Evolutionary conservation across 1,139 yeast species (phyloP).

Genomic region (Eremothecium coryli): DNA sequence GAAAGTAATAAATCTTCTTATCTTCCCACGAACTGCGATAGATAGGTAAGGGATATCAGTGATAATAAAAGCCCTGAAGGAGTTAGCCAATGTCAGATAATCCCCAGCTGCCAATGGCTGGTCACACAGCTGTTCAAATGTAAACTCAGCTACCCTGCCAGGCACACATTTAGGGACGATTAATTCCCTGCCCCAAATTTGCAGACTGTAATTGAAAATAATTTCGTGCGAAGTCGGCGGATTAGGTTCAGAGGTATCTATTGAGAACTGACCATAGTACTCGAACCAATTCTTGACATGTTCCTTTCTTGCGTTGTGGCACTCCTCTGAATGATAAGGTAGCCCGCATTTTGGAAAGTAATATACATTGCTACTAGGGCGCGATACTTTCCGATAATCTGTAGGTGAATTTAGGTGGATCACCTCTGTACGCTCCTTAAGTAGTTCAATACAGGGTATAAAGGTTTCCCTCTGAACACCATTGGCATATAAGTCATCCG

Average conservation of each 20-base stretch:
- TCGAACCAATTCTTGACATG: constrained; percentile 74
- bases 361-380: constrained; percentile 75
- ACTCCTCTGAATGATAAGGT: constrained; percentile 42
- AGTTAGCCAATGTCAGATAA: constrained; percentile 71
- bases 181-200: constrained; percentile 90
- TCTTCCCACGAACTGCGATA: constrained; percentile 67
- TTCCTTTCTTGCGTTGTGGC: constrained; percentile 42
- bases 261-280: constrained; percentile 55
- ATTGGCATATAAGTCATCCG: constrained; percentile 83
- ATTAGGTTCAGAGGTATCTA: neutral
- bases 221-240: constrained; percentile 14
- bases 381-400: constrained; percentile 82
- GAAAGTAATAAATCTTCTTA: constrained; percentile 85
- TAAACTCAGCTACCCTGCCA: constrained; percentile 78
- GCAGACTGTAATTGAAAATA: constrained; percentile 18
- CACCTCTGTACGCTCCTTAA: constrained; percentile 67
- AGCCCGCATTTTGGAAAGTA: constrained; percentile 63
- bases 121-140: constrained; percentile 80
- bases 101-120: constrained; percentile 92
- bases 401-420: constrained; percentile 81
- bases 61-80: constrained; percentile 67
- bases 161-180: constrained; percentile 67
- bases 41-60: constrained; percentile 88
- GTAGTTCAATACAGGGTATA: constrained; percentile 78
- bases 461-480: constrained; percentile 90